Conservation (phyloP, 78 protist genomes). For the Paratrimastix pyriformis region DNA sequence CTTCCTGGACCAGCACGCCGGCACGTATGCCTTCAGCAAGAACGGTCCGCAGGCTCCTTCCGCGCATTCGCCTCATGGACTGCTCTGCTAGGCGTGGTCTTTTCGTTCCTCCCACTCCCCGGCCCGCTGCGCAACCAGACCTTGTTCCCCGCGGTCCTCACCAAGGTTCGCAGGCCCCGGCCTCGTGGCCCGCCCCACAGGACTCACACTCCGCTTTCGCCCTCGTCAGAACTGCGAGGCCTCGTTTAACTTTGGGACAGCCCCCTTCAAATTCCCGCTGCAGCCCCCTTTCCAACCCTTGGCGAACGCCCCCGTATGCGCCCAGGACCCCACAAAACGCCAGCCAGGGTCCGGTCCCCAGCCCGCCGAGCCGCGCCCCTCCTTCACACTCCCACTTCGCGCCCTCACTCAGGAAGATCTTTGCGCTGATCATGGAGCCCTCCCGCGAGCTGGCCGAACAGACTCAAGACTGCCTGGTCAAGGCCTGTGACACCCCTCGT, state of each 20-base stretch:
- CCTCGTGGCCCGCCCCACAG: too few relatives aligned
- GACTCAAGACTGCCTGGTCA: slow-evolving; percentile 27
- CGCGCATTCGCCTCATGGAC: slow-evolving; percentile 27
- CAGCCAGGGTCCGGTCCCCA: neutral
- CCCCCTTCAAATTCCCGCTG: neutral
- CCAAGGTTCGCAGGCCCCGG: too few relatives aligned
- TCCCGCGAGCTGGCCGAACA: slow-evolving; percentile 63
- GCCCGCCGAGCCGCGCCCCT: neutral
- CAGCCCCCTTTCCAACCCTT: neutral
- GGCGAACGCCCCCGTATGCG: too few relatives aligned
- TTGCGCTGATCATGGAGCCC: slow-evolving; percentile 61
- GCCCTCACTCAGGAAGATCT: neutral
- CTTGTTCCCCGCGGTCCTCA: slow-evolving; percentile 25
- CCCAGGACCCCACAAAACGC: neutral
- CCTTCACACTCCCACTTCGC: neutral
- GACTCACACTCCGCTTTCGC: too few relatives aligned
- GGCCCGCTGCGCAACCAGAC: neutral
- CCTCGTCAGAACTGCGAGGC: too few relatives aligned
- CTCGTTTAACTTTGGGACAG: slow-evolving; percentile 14
- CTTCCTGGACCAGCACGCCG: neutral
- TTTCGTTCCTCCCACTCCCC: neutral
- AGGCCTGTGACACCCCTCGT: too few relatives aligned
- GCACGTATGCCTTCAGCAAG: neutral
- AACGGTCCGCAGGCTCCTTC: slow-evolving; percentile 31
- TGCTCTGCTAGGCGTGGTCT: neutral